Base-by-base conservation (phyloP, 805 yeast species). In the Candida michaelii region DNA sequence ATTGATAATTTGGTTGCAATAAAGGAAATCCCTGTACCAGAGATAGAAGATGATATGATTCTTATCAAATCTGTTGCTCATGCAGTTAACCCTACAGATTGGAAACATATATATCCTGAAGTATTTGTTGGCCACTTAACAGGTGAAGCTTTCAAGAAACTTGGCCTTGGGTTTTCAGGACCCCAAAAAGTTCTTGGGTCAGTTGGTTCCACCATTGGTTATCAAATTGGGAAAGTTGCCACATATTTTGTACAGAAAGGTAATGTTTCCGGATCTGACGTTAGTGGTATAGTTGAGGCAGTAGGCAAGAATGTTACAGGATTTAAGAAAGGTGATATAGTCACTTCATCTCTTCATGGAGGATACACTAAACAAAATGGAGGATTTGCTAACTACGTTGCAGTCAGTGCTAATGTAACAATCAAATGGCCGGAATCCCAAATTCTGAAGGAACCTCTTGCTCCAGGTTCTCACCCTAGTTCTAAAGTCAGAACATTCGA, bases 291-390 rank as follows among this genome's bases (percentile, higher is more conserved):
- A 25, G 58, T 58, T 14, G 54, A 39, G 34, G 43, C 43, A 25
- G 60, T 58, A 15, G 62, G 62, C 12, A 35, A 36, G 4, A 39
- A 48, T 6, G 60, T 56, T 12, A n/a, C n/a, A 70, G 51, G 47
- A 13, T 51, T 56, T 27, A 19, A 39, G 32, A 37, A 34, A 21
- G 61, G 60, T 49, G 60, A 47, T 27, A 48, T 58, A 43, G 53
- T 47, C 5, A 36, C 51, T 13, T 53, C 55, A 7, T 44, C 40
- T 15, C 5, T 51, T 17, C 54, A 50, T 30, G 48, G 84, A 34
- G 89, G 89, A 27, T 65, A 63, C 23, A 79, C 83, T 33, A 4
- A 25, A 4, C 27, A 69, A 13, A 75, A 79, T 18, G 83, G 84
- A 12, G 53, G 66, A 10, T 84, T 81, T 58, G 77, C 80, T 29